Evolutionary conservation across 805 yeast species (phyloP), one percentile per base, ranked within the genome.

Genomic region (Pichia deserticola): DNA sequence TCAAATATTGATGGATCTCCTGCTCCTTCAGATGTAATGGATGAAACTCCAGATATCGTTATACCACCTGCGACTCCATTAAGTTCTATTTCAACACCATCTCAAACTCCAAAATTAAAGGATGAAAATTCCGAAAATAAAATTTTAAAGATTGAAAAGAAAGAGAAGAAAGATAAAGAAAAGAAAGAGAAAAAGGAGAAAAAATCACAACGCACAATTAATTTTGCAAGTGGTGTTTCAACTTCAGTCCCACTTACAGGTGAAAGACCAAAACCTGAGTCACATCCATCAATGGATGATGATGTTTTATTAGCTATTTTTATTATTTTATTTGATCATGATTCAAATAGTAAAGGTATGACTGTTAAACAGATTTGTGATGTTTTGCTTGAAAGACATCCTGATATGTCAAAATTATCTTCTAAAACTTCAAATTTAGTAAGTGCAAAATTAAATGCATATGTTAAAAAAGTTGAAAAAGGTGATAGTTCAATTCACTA

Each of bases 331-430:
- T 84, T 70, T 65, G 90, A 84, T 52, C 71, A 76, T 54, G 95
- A 86, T 61, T 68, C 82, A 1, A 76, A 75, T 47, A 83, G 86
- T 45, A 73, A 75, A 52, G 95, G 95, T 55, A 84, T 86, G 89
- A 86, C 95, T n/a, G 95, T 86, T 34, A 86, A 86, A 61, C 95
- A 86, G 62, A 77, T 86, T 51, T 86, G 95, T 67, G 95, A 86
- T 64, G 76, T 82, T 50, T 70, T 86, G 44, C 70, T 81, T 45
- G 87, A 81, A 49, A 76, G 78, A 57, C 92, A 86, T 63, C 95
- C 95, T 1, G 89, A 85, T 45, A 86, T 86, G 89, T 86, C 89
- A 5, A 84, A 80, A 52, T 66, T 86, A 51, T 83, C 89, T 4
- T 82, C 92, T 20, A 86, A 86, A 60, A 82, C 92, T 13, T 84